Evolutionary conservation across 768 basidiomycete species (phyloP).

Genomic region (Tricholoma flavovirens): DNA sequence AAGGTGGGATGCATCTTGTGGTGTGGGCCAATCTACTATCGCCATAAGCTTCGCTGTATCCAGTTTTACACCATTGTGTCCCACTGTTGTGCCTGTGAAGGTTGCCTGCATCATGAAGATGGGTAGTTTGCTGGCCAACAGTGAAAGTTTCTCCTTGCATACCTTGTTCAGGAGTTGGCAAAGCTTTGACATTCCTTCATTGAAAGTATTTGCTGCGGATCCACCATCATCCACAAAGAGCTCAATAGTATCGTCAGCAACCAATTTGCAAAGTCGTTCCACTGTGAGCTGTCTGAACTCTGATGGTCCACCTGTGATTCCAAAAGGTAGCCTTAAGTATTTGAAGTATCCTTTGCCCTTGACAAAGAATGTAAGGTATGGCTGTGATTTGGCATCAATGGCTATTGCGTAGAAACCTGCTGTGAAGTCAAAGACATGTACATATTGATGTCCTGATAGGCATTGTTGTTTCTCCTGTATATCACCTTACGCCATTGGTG

Average conservation of each 20-base stretch:
- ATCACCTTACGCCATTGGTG: conserved; percentile 17
- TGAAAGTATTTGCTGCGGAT: conserved; percentile 16
- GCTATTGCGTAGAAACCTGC: conserved; percentile 7
- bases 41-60: neutral
- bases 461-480: too few species aligned
- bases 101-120: conserved; percentile 7
- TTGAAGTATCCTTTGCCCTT: neutral
- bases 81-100: conserved; percentile 15
- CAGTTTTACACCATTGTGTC: neutral
- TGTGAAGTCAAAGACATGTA: too few species aligned
- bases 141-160: conserved; percentile 21
- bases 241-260: conserved; percentile 27
- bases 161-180: conserved; percentile 19
- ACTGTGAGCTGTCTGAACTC: conserved; percentile 6
- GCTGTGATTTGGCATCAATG: conserved; percentile 27
- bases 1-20: neutral
- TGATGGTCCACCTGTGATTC: neutral
- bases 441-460: too few species aligned
- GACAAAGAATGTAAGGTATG: conserved; percentile 7
- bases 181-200: conserved; percentile 20
- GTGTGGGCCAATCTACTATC: neutral
- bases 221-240: conserved; percentile 38
- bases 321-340: neutral
- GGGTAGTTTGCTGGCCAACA: conserved; percentile 27
- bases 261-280: conserved; percentile 29